These are phyloP conservation scores for Solanum lignicaule DNA, from an alignment of 257 asterid species.

Conservation along the genomic window DNA sequence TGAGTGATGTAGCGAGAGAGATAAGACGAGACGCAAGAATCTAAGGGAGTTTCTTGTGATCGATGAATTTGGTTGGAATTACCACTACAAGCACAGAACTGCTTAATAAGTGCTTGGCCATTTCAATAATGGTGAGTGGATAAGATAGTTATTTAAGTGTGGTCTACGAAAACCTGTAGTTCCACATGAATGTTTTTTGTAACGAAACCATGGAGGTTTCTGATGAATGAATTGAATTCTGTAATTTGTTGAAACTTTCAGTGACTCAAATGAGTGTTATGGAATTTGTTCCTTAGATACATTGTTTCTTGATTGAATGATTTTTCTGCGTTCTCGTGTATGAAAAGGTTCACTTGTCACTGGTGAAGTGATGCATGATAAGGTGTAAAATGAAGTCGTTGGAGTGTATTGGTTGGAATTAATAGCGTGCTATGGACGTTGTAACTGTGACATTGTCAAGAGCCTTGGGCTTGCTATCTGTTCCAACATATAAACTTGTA, in stretches of 20 bases:
- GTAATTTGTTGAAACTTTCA: conserved; percentile 3
- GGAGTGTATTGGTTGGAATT: not conserved
- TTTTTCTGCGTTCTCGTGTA: not conserved
- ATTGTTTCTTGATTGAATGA: not conserved
- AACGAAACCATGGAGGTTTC: conserved; percentile 10
- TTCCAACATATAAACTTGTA: not conserved
- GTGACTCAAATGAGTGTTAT: not conserved
- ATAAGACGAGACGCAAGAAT: not conserved
- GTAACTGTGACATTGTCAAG: not conserved
- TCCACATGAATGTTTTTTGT: not conserved
- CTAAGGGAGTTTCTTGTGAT: not conserved
- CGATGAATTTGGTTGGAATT: not conserved
- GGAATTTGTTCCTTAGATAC: not conserved
- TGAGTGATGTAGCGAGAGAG: not conserved
- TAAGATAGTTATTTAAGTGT: not conserved
- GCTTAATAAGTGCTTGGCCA: conserved; percentile 1
- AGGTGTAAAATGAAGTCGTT: not conserved
- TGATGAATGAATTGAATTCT: conserved; percentile 2
- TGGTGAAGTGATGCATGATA: not conserved
- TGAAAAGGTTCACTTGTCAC: not conserved
- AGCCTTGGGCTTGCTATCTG: not conserved
- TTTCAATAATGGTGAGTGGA: not conserved
- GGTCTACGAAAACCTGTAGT: conserved; percentile 5
- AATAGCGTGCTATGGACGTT: not conserved
- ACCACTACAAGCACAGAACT: not conserved